Evolutionary conservation across 495 filamentous ascomycete species (phyloP).

Genomic region (Talaromyces ruber): DNA sequence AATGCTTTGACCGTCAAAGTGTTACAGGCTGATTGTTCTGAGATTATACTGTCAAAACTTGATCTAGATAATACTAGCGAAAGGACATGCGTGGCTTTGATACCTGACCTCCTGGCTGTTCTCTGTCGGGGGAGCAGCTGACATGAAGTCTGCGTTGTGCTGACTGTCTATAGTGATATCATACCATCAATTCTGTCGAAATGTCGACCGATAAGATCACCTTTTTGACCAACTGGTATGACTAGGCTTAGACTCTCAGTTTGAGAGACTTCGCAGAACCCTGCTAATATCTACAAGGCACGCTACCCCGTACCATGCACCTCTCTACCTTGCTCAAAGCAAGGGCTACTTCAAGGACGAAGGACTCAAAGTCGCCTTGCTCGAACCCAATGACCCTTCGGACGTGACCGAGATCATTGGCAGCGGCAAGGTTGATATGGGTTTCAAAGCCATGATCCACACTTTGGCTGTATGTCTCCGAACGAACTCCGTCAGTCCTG

Average conservation of each 20-base stretch:
- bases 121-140: slow-evolving; percentile 1
- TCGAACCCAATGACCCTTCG: slow-evolving; percentile 62
- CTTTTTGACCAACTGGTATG: slow-evolving; percentile 64
- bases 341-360: slow-evolving; percentile 64
- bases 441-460: slow-evolving; percentile 72
- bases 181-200: slow-evolving; percentile 30
- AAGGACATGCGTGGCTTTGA: slow-evolving; percentile 65
- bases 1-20: not conserved
- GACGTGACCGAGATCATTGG: slow-evolving; percentile 70
- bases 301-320: slow-evolving; percentile 66
- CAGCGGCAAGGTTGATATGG: slow-evolving; percentile 61
- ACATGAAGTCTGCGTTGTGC: slow-evolving; percentile 7
- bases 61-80: slow-evolving; percentile 81
- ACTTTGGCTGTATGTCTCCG: slow-evolving; percentile 47
- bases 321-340: slow-evolving; percentile 60
- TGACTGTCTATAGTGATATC: slow-evolving; percentile 19
- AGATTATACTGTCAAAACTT: slow-evolving; percentile 68
- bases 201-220: slow-evolving; percentile 71
- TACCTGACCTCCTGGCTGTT: slow-evolving; percentile 24
- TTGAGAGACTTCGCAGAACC: not conserved
- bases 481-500: not conserved
- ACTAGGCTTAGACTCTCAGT: not conserved
- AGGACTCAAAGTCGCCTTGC: slow-evolving; percentile 59
- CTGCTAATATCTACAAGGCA: slow-evolving; percentile 36
- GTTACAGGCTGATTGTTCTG: slow-evolving; percentile 36